Percentiles rank a stretch among this genome's conserved stretches.
Conservation (phyloP, 139 green algal species). For the Protoeuglena noctilucae region DNA sequence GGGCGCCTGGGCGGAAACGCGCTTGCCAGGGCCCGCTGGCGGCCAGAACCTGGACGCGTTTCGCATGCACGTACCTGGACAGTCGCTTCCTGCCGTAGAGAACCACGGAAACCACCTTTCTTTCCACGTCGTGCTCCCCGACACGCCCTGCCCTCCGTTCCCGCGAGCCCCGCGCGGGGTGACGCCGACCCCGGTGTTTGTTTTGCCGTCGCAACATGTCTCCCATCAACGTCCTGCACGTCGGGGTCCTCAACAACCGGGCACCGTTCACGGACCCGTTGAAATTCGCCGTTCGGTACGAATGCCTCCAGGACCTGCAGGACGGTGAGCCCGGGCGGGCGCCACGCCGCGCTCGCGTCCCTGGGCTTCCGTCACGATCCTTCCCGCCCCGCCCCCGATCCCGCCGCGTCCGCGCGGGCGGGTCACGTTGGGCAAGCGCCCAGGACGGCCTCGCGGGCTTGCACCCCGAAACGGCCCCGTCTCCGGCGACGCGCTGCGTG, state of each 20-base stretch:
- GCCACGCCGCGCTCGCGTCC: neutral
- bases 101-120: no score
- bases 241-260: slow-evolving; percentile 78
- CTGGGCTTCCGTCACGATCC: neutral
- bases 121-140: no score
- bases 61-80: no score
- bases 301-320: slow-evolving; percentile 58
- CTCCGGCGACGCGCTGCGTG: neutral
- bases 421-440: neutral
- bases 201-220: no score
- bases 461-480: neutral
- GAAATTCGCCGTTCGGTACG: slow-evolving; percentile 91
- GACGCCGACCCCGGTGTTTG: no score
- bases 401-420: no score
- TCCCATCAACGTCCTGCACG: slow-evolving; percentile 62
- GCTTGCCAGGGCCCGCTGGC: no score
- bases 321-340: slow-evolving; percentile 29
- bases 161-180: no score
- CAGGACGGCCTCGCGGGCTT: neutral
- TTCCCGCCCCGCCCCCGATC: neutral
- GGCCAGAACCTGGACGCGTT: no score
- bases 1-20: no score
- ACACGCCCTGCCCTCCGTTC: no score
- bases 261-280: slow-evolving; percentile 55
- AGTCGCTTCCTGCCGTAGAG: no score